phyloP scores from a whole-genome alignment of 495 filamentous ascomycete species.

The Xylaria palmicola region DNA sequence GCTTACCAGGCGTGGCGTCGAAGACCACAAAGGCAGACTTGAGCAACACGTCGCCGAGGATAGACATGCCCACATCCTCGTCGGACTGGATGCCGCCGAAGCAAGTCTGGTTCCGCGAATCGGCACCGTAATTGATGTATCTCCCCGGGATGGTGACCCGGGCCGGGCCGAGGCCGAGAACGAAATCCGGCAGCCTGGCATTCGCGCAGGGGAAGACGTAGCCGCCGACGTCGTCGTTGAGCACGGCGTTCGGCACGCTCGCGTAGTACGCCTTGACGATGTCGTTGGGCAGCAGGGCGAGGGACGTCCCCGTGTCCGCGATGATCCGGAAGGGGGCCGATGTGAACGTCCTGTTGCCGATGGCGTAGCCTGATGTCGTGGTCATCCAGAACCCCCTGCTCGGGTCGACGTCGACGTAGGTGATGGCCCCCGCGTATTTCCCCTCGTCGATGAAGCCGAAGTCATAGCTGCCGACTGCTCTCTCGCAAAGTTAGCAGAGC shows the following conservation, averaged over 20 bases:
- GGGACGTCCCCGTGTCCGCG: constrained; percentile 69
- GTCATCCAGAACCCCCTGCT: constrained; percentile 70
- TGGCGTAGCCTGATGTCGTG: constrained; percentile 57
- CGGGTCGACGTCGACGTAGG: constrained; percentile 58
- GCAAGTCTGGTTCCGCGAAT: constrained; percentile 37
- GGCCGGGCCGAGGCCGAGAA: constrained; percentile 51
- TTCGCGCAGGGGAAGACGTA: constrained; percentile 62
- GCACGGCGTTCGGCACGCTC: constrained; percentile 49
- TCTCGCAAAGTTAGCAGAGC: no score
- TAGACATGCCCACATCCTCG: constrained; percentile 59
- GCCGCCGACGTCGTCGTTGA: constrained; percentile 52
- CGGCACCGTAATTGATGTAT: constrained; percentile 55
- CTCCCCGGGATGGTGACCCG: constrained; percentile 51
- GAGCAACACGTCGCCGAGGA: constrained; percentile 74
- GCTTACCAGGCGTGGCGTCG: constrained; percentile 41
- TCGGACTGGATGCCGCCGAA: constrained; percentile 64
- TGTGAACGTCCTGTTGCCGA: constrained; percentile 47
- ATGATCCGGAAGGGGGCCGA: constrained; percentile 45
- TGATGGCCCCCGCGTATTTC: constrained; percentile 62
- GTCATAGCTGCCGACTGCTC: constrained; percentile 61
- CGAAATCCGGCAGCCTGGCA: constrained; percentile 60
- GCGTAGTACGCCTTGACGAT: constrained; percentile 64
- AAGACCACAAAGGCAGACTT: constrained; percentile 78
- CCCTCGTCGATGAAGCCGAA: constrained; percentile 65
- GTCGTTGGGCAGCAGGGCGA: constrained; percentile 54